phyloP scores from a whole-genome alignment of 306 rosid genomes.

The Rosa multiflora region DNA sequence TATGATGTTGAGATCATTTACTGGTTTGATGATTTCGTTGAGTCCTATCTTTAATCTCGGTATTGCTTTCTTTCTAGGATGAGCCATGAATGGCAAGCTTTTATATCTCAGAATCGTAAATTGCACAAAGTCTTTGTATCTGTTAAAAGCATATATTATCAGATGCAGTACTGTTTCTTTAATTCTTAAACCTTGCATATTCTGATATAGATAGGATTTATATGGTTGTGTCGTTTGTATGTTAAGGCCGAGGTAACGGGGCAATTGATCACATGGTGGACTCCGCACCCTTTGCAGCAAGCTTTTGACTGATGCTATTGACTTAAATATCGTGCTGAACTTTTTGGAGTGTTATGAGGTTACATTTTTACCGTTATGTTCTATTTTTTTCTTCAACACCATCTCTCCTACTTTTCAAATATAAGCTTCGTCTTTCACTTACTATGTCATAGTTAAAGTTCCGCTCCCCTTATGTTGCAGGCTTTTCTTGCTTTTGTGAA shows the following conservation, averaged over 20 bases:
- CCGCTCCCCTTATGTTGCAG: constrained; percentile 32
- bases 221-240: too few relatives aligned
- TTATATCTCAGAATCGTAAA: constrained; percentile 67
- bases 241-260: constrained; percentile 79
- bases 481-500: constrained; percentile 74
- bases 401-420: not conserved
- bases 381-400: not conserved
- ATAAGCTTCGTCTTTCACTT: not conserved
- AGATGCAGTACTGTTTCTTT: constrained; percentile 42
- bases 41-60: not conserved
- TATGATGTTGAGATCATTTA: not conserved
- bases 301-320: constrained; percentile 75
- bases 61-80: constrained; percentile 39
- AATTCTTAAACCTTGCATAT: not conserved
- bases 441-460: not conserved
- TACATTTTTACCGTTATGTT: constrained; percentile 6
- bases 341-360: constrained; percentile 86
- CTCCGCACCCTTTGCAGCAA: constrained; percentile 93
- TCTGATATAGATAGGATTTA: too few relatives aligned
- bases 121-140: constrained; percentile 81
- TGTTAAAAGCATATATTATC: constrained; percentile 90
- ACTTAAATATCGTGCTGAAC: constrained; percentile 65
- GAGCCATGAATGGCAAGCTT: constrained; percentile 98
- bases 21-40: not conserved
- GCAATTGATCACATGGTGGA: constrained; percentile 81